Percentiles rank a stretch among this genome's conserved stretches.
phyloP scores from a whole-genome alignment of 345 rosid genomes.

The Citrus hindsii region DNA sequence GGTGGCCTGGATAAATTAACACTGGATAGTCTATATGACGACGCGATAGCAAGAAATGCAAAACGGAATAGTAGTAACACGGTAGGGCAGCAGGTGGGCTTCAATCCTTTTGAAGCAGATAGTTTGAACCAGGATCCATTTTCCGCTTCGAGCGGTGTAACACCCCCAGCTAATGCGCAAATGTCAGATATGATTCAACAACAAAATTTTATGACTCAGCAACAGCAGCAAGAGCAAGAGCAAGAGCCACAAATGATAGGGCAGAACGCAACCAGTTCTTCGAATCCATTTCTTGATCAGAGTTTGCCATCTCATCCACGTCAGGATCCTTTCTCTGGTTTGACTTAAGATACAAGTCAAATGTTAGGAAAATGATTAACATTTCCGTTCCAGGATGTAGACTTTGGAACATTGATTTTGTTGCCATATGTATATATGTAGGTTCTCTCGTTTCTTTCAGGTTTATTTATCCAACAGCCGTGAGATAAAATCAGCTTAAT shows the following conservation, averaged over 20 bases:
- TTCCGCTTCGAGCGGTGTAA: not conserved
- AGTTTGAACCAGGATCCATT: conserved; percentile 8
- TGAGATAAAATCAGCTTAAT: not conserved
- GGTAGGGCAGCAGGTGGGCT: not conserved
- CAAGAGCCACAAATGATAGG: not conserved
- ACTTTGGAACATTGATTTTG: not conserved
- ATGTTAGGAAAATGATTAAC: not conserved
- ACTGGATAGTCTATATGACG: conserved; percentile 24
- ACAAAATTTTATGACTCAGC: not conserved
- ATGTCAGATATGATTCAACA: conserved; percentile 9
- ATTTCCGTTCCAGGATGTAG: not conserved
- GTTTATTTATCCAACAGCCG: not conserved
- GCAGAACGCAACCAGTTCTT: conserved; percentile 1
- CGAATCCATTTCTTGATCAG: conserved; percentile 12
- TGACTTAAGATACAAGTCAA: not conserved
- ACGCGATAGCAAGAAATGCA: conserved; percentile 6
- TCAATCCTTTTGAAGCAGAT: conserved; percentile 13
- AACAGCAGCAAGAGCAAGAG: not conserved
- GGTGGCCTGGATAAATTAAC: conserved; percentile 29
- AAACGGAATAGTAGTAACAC: conserved; percentile 2
- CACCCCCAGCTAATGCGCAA: not conserved
- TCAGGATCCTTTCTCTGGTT: not conserved
- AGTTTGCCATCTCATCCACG: not conserved
- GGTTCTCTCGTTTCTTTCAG: not conserved
- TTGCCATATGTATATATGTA: not conserved